Conservation (phyloP, 2,329 filamentous ascomycete species). For the Stagonosporopsis tanaceti region DNA sequence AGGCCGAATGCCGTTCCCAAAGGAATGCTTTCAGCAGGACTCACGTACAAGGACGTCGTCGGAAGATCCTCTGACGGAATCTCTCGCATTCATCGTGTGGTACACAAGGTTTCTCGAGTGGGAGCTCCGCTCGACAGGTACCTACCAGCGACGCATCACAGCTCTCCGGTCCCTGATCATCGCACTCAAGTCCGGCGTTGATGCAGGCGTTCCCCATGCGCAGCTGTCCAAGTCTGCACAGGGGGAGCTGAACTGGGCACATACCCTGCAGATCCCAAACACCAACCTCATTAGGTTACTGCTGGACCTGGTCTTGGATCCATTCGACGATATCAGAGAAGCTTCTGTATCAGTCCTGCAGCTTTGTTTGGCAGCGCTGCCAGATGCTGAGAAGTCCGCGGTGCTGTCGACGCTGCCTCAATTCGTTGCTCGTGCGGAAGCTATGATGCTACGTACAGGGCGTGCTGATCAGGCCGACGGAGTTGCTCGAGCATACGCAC, state of each 20-base stretch:
- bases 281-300: constrained; percentile 65
- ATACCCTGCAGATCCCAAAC: constrained; percentile 56
- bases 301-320: constrained; percentile 82
- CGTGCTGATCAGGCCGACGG: constrained; percentile 93
- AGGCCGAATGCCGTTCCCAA: constrained; percentile 30
- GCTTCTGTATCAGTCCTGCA: constrained; percentile 57
- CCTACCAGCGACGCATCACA: constrained; percentile 89
- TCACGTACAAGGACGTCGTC: not conserved
- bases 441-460: constrained; percentile 72
- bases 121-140: constrained; percentile 81
- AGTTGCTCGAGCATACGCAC: constrained; percentile 76
- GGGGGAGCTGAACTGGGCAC: constrained; percentile 60
- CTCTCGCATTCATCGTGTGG: constrained; percentile 75
- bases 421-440: constrained; percentile 55
- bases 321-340: constrained; percentile 88
- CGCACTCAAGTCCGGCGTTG: constrained; percentile 74
- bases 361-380: constrained; percentile 37
- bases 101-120: constrained; percentile 75
- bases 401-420: constrained; percentile 27
- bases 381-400: constrained; percentile 19
- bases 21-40: constrained; percentile 6
- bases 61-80: constrained; percentile 50
- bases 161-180: constrained; percentile 75
- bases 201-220: constrained; percentile 53
- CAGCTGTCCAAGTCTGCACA: constrained; percentile 58